Percentiles rank a stretch among this genome's conserved stretches.
phyloP scores from a whole-genome alignment of 768 basidiomycete species.

The Collybia sp. region DNA sequence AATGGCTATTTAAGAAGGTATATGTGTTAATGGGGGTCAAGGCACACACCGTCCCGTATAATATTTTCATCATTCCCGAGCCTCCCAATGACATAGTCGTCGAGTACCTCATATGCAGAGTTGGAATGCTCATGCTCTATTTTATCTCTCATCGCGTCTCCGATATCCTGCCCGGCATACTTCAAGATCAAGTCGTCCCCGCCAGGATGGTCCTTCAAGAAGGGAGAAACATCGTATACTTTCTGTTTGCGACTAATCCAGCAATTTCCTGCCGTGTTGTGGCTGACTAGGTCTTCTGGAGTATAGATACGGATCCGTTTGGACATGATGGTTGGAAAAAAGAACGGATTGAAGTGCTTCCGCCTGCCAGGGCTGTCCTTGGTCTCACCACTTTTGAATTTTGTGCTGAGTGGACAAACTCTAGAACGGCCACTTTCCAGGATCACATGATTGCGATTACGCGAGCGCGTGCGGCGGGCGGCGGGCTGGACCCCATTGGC shows the following conservation, averaged over 20 bases:
- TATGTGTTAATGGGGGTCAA: background rate
- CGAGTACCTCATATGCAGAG: constrained; percentile 87
- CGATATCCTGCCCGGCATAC: constrained; percentile 83
- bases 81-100: constrained; percentile 82
- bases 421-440: too few species aligned
- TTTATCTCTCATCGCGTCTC: constrained; percentile 72
- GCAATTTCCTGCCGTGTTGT: constrained; percentile 59
- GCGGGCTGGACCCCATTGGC: too few species aligned
- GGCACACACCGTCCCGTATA: constrained; percentile 69
- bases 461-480: too few species aligned
- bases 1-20: background rate
- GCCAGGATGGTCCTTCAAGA: constrained; percentile 88
- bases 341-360: background rate
- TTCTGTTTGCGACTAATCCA: constrained; percentile 80
- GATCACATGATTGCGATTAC: too few species aligned
- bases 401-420: too few species aligned
- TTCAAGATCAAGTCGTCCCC: constrained; percentile 88
- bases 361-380: too few species aligned
- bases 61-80: constrained; percentile 70
- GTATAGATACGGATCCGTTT: constrained; percentile 74
- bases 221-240: constrained; percentile 87
- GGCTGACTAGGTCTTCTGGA: constrained; percentile 64
- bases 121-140: constrained; percentile 86
- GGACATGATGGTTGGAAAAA: constrained; percentile 38
- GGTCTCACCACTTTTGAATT: too few species aligned